Conservation (phyloP, 2,329 filamentous ascomycete genomes). For the Hymenoscyphus albidus region DNA sequence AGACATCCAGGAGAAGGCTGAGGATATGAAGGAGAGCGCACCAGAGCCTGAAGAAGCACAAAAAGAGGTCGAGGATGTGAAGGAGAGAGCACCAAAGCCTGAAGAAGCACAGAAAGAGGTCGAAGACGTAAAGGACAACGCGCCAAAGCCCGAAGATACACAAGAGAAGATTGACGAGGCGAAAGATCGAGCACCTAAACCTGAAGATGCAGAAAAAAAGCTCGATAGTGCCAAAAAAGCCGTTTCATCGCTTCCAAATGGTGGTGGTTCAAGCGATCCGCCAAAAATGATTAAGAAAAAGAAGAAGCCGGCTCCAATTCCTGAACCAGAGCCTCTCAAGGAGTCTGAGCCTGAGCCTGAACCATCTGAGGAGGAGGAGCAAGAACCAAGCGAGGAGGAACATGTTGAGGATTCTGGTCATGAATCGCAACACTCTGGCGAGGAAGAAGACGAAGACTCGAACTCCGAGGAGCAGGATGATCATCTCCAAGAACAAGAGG, state of each 20-base stretch:
- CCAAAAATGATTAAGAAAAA: constrained; percentile 15
- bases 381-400: background rate
- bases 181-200: background rate
- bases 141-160: background rate
- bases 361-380: background rate
- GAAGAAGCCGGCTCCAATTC: constrained; percentile 18
- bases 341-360: constrained; percentile 10
- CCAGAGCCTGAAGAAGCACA: constrained; percentile 8
- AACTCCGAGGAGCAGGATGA: constrained; percentile 4
- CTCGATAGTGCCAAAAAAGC: background rate
- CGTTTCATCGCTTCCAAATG: constrained; percentile 2
- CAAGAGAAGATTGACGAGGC: background rate
- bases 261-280: background rate
- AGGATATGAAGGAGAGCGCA: background rate
- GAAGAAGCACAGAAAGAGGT: constrained; percentile 1
- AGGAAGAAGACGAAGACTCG: constrained; percentile 3
- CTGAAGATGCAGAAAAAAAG: constrained; percentile 6
- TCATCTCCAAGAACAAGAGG: constrained; percentile 11
- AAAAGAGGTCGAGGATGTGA: background rate
- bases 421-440: background rate
- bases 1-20: background rate
- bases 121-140: background rate
- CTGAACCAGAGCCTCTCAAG: constrained; percentile 19
- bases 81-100: background rate
- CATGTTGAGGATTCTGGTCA: background rate